phyloP scores from a whole-genome alignment of 2,329 filamentous ascomycete species.

The Drechmeria coniospora region DNA sequence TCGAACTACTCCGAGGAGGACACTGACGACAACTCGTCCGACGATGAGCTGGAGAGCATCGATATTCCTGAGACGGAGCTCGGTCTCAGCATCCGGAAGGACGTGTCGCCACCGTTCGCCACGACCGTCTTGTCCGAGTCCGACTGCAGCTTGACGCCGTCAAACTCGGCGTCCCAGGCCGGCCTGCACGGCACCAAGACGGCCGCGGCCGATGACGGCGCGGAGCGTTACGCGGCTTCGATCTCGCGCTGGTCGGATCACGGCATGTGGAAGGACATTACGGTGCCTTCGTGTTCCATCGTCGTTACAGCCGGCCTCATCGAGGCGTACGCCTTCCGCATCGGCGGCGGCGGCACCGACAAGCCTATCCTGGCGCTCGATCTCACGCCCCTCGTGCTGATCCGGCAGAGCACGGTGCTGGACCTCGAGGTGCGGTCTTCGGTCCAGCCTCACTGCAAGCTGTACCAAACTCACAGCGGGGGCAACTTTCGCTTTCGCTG shows the following conservation, averaged over 20 bases:
- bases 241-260: conserved; percentile 49
- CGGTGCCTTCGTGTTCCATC: conserved; percentile 35
- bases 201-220: conserved; percentile 23
- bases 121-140: conserved; percentile 32
- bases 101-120: conserved; percentile 11
- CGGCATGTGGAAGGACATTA: conserved; percentile 44
- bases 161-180: conserved; percentile 68
- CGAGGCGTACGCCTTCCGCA: conserved; percentile 33
- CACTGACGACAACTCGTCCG: conserved; percentile 30
- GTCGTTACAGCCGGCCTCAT: conserved; percentile 42
- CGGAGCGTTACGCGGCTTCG: conserved; percentile 32
- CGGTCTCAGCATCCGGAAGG: conserved; percentile 37
- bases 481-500: conserved; percentile 85
- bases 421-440: conserved; percentile 91
- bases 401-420: conserved; percentile 78
- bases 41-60: conserved; percentile 43
- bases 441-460: conserved; percentile 54
- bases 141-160: conserved; percentile 54
- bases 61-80: conserved; percentile 44
- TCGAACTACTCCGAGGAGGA: conserved; percentile 39
- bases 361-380: conserved; percentile 55
- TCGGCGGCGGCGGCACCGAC: conserved; percentile 16
- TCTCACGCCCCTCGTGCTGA: conserved; percentile 78
- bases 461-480: conserved; percentile 45
- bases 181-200: conserved; percentile 33